phyloP scores from a whole-genome alignment of 805 yeast species.

The Metschnikowia orientalis region DNA sequence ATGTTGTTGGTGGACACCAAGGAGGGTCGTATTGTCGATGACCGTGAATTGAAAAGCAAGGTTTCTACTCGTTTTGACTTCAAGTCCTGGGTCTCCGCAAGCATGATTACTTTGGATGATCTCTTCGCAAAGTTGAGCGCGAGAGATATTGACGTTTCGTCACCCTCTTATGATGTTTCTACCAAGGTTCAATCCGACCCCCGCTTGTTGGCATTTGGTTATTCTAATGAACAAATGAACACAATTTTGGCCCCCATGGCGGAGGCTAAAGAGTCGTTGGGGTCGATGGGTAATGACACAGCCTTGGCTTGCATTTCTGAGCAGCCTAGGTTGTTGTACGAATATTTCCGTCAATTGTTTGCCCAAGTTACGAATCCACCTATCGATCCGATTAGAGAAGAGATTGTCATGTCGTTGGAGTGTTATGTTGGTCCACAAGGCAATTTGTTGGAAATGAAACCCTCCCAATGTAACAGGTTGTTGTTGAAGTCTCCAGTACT shows the following conservation, averaged over 20 bases:
- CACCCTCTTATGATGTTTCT: constrained; percentile 13
- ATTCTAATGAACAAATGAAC: constrained; percentile 89
- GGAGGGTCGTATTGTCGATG: constrained; percentile 90
- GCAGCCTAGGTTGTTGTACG: constrained; percentile 86
- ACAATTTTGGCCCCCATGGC: constrained; percentile 92
- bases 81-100: constrained; percentile 88
- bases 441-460: constrained; percentile 85
- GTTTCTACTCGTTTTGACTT: constrained; percentile 85
- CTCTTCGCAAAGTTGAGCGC: constrained; percentile 55
- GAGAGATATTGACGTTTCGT: constrained; percentile 25
- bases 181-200: constrained; percentile 72
- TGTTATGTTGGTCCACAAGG: constrained; percentile 99
- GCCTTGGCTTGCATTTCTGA: constrained; percentile 92
- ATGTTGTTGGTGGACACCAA: constrained; percentile 93
- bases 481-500: constrained; percentile 79
- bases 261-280: constrained; percentile 89
- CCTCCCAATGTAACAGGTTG: constrained; percentile 87
- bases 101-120: constrained; percentile 79
- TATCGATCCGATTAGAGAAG: constrained; percentile 95
- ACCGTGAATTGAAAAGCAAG: constrained; percentile 74
- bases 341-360: constrained; percentile 91
- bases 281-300: constrained; percentile 98
- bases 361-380: constrained; percentile 99
- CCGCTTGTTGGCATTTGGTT: constrained; percentile 80
- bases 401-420: constrained; percentile 93